Evolutionary conservation across 495 filamentous ascomycete genomes (phyloP).

Genomic region (Daldinia concentrica): DNA sequence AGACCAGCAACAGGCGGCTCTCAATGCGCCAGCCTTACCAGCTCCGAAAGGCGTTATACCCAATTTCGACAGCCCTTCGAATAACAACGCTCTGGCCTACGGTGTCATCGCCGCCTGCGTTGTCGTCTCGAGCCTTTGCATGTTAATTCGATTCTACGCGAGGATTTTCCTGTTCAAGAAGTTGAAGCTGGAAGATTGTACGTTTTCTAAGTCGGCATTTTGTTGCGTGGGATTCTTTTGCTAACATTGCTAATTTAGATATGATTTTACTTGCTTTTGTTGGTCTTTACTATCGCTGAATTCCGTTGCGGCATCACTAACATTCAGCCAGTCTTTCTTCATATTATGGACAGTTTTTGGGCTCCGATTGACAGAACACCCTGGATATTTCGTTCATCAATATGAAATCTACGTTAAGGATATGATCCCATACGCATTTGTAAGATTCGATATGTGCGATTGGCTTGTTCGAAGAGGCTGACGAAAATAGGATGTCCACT

Average conservation of each 20-base stretch:
- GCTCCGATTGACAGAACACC: conserved; percentile 19
- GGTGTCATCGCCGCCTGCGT: conserved; percentile 32
- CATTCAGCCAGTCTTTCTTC: conserved; percentile 19
- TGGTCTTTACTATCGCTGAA: neutral
- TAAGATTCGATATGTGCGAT: neutral
- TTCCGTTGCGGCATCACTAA: neutral
- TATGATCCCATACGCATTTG: conserved; percentile 6
- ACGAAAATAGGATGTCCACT: conserved; percentile 24
- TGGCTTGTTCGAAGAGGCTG: neutral
- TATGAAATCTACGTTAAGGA: conserved; percentile 41
- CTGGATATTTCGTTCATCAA: conserved; percentile 48
- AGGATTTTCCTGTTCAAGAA: conserved; percentile 31
- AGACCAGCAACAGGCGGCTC: conserved; percentile 29
- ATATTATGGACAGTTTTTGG: conserved; percentile 28
- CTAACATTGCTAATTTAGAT: conserved; percentile 17
- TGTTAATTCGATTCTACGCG: conserved; percentile 37
- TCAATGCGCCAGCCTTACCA: conserved; percentile 41
- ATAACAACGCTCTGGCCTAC: conserved; percentile 41
- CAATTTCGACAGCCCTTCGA: conserved; percentile 42
- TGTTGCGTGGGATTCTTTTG: neutral
- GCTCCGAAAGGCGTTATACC: conserved; percentile 37
- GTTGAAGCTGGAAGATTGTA: conserved; percentile 41
- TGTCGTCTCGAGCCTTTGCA: conserved; percentile 23
- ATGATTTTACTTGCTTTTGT: conserved; percentile 40
- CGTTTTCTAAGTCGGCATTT: neutral